Evolutionary conservation across 2,329 filamentous ascomycete species (phyloP), one percentile per base, ranked within the genome.

Genomic region (Xylariaceae sp.): DNA sequence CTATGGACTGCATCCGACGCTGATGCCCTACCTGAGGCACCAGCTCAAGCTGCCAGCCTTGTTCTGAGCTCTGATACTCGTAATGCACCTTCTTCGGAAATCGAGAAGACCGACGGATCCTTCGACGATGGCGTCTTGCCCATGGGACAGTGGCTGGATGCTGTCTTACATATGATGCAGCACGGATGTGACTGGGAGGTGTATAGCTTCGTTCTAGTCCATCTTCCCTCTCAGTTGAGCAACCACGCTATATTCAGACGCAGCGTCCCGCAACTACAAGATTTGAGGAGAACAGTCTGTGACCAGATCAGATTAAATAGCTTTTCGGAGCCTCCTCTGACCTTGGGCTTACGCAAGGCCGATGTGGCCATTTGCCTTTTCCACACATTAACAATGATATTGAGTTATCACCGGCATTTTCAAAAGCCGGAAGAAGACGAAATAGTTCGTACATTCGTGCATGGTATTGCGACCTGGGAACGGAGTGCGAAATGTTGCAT

Each of bases 401-500:
- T 96, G 57, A 91, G 89, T 61, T 98, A 96, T 57, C 89, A 96
- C 61, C 79, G 85, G 39, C 77, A 89, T 52, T 94, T 95, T 59
- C 76, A 81, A 40, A 90, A 90, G 57, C 77, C 78, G 22, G 89
- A 97, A 54, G 85, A 95, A 60, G 90, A 96, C 55, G 89, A 95
- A 31, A 82, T 95, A 28, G 88, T 95, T 19, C 83, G 83, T 50
- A 81, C 87, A 0, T 96, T 98, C 59, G 81, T 94, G 51, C 78
- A 85, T 42, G 91, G 91, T 2, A 87, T 97, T 44, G 81, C 84
- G 9, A 81, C 82, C 2, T 89, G 85, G 78, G 89, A 95, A 55
- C 79, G 86, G 49, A 94, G 89, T 41, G 89, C 89, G 16, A 93
- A 90, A 57, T 87, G 83, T 47, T 98, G 93, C 64, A 95, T 98